Conservation (phyloP, 2,329 filamentous ascomycete species). For the Harringtonia lauricola region DNA sequence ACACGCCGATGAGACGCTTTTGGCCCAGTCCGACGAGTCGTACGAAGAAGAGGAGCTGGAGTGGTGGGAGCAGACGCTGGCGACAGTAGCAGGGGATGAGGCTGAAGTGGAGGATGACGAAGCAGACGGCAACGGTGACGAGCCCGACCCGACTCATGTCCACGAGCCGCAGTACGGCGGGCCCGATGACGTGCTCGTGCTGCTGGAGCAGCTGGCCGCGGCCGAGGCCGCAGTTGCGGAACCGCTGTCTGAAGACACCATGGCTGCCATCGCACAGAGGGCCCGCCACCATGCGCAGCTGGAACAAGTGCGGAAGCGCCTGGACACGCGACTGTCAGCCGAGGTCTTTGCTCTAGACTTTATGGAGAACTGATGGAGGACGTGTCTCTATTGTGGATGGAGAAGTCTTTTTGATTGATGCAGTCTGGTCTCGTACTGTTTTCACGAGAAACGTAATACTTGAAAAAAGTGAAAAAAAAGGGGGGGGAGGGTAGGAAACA, state of each 20-base stretch:
- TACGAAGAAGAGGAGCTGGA: conserved; percentile 8
- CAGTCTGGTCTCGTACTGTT: too few species aligned
- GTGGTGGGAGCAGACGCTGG: conserved; percentile 7
- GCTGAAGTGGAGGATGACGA: neutral
- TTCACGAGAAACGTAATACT: too few species aligned
- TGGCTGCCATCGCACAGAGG: neutral
- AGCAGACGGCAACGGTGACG: neutral
- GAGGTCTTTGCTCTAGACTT: conserved; percentile 7
- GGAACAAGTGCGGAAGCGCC: neutral
- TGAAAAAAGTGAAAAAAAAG: too few species aligned
- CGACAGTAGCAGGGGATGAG: neutral
- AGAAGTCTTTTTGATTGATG: too few species aligned
- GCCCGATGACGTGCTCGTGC: conserved; percentile 5
- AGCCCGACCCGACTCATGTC: neutral
- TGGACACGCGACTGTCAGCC: conserved; percentile 1
- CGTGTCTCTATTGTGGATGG: neutral
- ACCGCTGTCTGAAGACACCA: neutral
- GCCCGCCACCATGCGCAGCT: neutral
- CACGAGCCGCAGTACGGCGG: conserved; percentile 4
- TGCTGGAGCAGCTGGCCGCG: neutral
- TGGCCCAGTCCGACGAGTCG: conserved; percentile 6
- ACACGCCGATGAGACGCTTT: conserved; percentile 6
- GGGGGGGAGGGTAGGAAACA: too few species aligned
- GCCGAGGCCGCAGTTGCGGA: neutral
- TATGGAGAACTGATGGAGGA: neutral